Base-by-base conservation (phyloP, 2,329 filamentous ascomycete species). In the Knufia fluminis region DNA sequence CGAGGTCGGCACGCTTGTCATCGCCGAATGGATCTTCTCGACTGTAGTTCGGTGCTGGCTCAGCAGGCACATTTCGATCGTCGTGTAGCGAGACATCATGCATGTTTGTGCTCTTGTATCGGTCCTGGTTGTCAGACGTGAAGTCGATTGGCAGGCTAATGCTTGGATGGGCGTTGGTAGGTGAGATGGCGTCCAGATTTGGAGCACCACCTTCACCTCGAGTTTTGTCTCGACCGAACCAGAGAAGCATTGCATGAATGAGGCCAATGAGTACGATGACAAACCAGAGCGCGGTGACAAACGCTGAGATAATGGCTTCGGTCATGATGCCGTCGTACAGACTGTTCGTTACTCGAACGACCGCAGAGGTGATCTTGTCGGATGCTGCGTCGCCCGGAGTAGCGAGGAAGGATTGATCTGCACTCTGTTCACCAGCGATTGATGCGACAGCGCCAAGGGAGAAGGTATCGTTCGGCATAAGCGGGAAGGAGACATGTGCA, bases 331-430 rank as follows among this genome's bases (percentile, higher is more conserved):
- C 79, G 49, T 77, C 76, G 60, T 78, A 71, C 19, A 97, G 72
- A 62, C 79, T 80, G 52, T 75, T 68, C 23, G 82, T 78, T 51
- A 96, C 83, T 55, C 80, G 77, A 50, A 77, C 64, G 36, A 97
- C 78, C 19, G 88, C 86, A 52, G 76, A 80, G 14, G 83, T 86
- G 59, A 97, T 85, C 61, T 90, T 85, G 68, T 96, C 86, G 33
- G 81, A 82, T 6, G 89, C 83, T 50, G 81, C 77, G 55, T 77
- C 78, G 24, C 81, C 81, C 0, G 89, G 82, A 52, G 83, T 79
- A n/a, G 87, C 76, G 42, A 97, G 79, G 65, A 97, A 92, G 9
- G 76, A 78, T 33, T 77, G 77, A 4, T 69, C 64, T 51, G 83
- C 68, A 32, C 76, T 77, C 40, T 76, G 64, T 48, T 68, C 67